phyloP scores from a whole-genome alignment of 2,329 filamentous ascomycete genomes.

The Emericellopsis cladophorae region DNA sequence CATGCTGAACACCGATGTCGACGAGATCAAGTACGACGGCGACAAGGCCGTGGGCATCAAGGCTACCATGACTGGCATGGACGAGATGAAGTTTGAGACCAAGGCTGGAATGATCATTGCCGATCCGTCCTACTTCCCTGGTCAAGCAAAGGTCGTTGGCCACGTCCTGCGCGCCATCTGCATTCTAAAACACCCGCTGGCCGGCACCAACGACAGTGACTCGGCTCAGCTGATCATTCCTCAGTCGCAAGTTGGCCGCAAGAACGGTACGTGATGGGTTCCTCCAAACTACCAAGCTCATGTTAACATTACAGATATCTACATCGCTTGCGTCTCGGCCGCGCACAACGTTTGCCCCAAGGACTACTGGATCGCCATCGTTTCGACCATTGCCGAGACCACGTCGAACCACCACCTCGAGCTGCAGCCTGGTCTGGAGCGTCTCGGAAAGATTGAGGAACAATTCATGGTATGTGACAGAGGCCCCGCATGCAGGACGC shows the following conservation, averaged over 20 bases:
- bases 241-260: conserved; percentile 91
- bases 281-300: background rate
- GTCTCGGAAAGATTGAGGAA: conserved; percentile 88
- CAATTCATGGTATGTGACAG: conserved; percentile 66
- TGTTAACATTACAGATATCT: conserved; percentile 55
- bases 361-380: conserved; percentile 97
- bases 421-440: conserved; percentile 81
- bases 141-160: conserved; percentile 76
- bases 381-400: conserved; percentile 91
- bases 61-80: conserved; percentile 85
- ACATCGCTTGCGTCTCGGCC: conserved; percentile 89
- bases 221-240: conserved; percentile 94
- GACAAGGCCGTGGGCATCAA: conserved; percentile 90
- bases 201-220: conserved; percentile 79
- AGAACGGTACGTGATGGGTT: conserved; percentile 55
- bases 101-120: conserved; percentile 93
- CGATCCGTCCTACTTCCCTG: conserved; percentile 92
- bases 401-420: conserved; percentile 91
- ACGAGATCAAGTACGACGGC: conserved; percentile 77
- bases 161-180: conserved; percentile 95
- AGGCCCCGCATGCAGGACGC: background rate
- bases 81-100: conserved; percentile 91
- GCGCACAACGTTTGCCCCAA: conserved; percentile 98
- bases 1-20: conserved; percentile 93
- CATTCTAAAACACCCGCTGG: conserved; percentile 88